Base-by-base conservation (phyloP, 1,139 yeast genomes). In the Blastobotrys raffinosifermentans region DNA sequence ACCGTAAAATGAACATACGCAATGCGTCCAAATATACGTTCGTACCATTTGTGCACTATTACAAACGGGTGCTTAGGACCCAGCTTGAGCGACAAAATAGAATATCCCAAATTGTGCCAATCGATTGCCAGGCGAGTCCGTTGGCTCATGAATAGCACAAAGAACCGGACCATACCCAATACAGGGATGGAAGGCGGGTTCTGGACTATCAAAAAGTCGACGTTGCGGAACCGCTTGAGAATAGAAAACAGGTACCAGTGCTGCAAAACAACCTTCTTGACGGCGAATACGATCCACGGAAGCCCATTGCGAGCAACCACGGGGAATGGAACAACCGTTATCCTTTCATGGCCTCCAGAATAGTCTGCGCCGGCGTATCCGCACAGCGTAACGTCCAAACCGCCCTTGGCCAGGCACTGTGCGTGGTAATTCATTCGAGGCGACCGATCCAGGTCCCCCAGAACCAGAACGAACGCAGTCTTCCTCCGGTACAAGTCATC, bases 351-450 rank as follows among this genome's bases (percentile, higher is more conserved):
- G 19, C 15, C 16, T 26, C 32, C 17, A 16, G 31, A 13, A 6
- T 11, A 2, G 21, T 13, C 16, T 30, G 27, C 29, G 2, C 76
- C 53, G 14, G 11, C 27, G 56, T 89, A 91, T 0, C 98, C 98
- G 59, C 95, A 82, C 30, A 91, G 59, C 45, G 81, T 85, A 2
- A 93, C 98, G 34, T 70, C 69, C 58, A 80, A 81, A 1, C 86
- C 91, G 2, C 65, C 56, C 34, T 69, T 63, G n/a, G 84, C 73
- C 49, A 91, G 77, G 38, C 94, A 81, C 41, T 70, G 63, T 1
- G 95, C 95, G 58, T 93, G 99, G 59, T 91, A 84, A 51, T 82
- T 74, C 85, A 91, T 91, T 45, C 99, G 68, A 4, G 99, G 99
- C 1, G 97, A 89, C 53, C 89, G 94, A 10, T 96, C 96, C 38